Evolutionary conservation across 305 asterid species (phyloP).

Genomic region (Fraxinus platypoda): DNA sequence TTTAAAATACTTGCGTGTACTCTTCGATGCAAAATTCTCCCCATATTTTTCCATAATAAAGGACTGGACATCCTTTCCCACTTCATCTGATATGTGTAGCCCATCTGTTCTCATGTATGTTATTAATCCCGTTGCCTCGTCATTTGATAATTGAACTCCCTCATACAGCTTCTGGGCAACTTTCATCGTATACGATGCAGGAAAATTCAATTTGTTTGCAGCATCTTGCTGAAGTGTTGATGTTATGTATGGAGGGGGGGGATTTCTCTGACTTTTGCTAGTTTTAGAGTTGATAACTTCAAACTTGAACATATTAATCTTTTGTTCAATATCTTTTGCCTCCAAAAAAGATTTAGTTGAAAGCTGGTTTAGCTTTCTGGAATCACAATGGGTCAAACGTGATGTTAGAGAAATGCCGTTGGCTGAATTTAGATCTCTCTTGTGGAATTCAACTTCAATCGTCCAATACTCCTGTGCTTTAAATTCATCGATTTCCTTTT

Average conservation of each 20-base stretch:
- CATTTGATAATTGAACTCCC: constrained; percentile 71
- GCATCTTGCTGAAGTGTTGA: constrained; percentile 97
- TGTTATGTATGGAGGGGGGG: constrained; percentile 79
- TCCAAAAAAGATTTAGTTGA: constrained; percentile 55
- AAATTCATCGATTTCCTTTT: constrained; percentile 76
- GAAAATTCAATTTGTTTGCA: constrained; percentile 69
- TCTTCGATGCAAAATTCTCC: constrained; percentile 50
- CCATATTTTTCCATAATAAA: constrained; percentile 69
- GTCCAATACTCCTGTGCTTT: constrained; percentile 85
- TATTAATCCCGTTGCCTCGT: constrained; percentile 67
- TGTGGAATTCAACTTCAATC: constrained; percentile 51
- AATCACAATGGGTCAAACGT: constrained; percentile 53
- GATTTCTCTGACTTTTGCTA: constrained; percentile 57
- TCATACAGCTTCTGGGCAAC: constrained; percentile 89
- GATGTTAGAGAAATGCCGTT: constrained; percentile 40
- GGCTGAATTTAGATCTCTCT: constrained; percentile 29
- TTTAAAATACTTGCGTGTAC: constrained; percentile 64
- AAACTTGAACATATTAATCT: constrained; percentile 48
- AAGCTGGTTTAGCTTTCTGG: constrained; percentile 53
- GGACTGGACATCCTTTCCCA: constrained; percentile 66
- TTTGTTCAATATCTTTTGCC: constrained; percentile 60
- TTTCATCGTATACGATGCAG: constrained; percentile 73
- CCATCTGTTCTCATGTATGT: constrained; percentile 98
- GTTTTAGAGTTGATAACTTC: constrained; percentile 52
- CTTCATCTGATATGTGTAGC: constrained; percentile 74